These are phyloP conservation scores for Aureobasidium pullulans DNA, from an alignment of 2,329 filamentous ascomycete species.

Conservation along the genomic window DNA sequence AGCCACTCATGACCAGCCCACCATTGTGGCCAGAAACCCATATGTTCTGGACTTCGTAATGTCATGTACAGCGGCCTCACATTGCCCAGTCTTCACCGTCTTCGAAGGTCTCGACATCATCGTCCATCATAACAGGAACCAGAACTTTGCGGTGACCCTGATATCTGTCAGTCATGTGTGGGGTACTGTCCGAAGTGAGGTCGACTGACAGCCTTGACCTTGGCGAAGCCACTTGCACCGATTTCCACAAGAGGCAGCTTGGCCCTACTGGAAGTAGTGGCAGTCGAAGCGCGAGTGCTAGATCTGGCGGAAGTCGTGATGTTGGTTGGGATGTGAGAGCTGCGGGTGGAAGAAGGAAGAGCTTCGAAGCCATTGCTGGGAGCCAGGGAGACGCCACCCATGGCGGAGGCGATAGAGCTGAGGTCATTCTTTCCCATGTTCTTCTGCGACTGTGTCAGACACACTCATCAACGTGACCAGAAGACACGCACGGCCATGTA, in stretches of 20 bases:
- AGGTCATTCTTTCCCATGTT: not conserved
- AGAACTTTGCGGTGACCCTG: no score
- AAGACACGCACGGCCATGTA: not conserved
- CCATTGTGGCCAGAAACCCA: no score
- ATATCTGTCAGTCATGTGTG: no score
- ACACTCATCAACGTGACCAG: not conserved
- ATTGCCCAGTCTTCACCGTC: no score
- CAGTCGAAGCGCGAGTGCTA: not conserved
- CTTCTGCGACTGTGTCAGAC: not conserved
- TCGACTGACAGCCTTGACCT: not conserved
- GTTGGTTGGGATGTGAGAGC: not conserved
- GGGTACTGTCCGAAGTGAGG: no score
- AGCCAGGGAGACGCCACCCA: not conserved
- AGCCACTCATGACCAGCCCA: no score
- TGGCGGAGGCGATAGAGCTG: not conserved
- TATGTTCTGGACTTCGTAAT: no score
- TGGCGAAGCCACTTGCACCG: not conserved
- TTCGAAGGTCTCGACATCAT: no score
- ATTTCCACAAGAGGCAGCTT: not conserved
- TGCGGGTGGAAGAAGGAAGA: not conserved
- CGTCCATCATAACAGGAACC: no score
- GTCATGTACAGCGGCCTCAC: no score
- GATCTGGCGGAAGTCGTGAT: not conserved
- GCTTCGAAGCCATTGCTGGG: not conserved
- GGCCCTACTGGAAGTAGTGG: not conserved